Conservation (phyloP, 164 flowering plant species). For the Hamamelis virginiana region DNA sequence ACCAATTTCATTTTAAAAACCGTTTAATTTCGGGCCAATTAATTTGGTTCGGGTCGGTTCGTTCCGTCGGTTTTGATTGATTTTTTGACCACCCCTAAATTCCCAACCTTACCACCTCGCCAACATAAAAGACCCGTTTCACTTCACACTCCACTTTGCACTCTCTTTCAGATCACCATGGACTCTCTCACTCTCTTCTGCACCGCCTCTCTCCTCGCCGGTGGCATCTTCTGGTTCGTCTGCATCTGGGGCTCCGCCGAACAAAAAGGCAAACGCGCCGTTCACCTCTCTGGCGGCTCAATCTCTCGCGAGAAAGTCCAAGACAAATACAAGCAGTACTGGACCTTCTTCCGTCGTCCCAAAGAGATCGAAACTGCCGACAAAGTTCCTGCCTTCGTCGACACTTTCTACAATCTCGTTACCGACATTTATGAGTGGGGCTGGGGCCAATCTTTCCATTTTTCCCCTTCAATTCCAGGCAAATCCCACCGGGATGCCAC, state of each 20-base stretch:
- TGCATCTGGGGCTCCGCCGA: slow-evolving; percentile 88
- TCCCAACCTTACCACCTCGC: too few species aligned
- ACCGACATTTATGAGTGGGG: slow-evolving; percentile 80
- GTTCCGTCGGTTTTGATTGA: too few species aligned
- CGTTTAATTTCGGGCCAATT: too few species aligned
- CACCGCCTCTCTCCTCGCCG: slow-evolving; percentile 62
- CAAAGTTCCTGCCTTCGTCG: slow-evolving; percentile 55
- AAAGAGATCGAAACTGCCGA: slow-evolving; percentile 68
- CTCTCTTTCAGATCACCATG: slow-evolving; percentile 29
- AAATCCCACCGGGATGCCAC: slow-evolving; percentile 87
- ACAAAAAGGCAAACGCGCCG: slow-evolving; percentile 73
- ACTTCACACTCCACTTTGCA: too few species aligned
- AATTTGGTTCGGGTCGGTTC: too few species aligned
- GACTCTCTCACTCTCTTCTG: slow-evolving; percentile 58
- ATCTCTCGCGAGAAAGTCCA: slow-evolving; percentile 73
- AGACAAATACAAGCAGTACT: slow-evolving; percentile 78
- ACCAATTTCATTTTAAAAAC: too few species aligned
- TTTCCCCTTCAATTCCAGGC: slow-evolving; percentile 78
- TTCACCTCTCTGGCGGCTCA: slow-evolving; percentile 83
- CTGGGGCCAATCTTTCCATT: slow-evolving; percentile 68
- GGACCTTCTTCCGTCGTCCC: slow-evolving; percentile 89
- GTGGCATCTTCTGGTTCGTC: slow-evolving; percentile 89
- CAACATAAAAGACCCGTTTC: too few species aligned
- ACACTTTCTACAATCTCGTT: slow-evolving; percentile 66
- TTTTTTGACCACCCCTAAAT: too few species aligned